These are phyloP conservation scores for Keithomyces neogunnii DNA, from an alignment of 2,329 filamentous ascomycete genomes.

Conservation along the genomic window DNA sequence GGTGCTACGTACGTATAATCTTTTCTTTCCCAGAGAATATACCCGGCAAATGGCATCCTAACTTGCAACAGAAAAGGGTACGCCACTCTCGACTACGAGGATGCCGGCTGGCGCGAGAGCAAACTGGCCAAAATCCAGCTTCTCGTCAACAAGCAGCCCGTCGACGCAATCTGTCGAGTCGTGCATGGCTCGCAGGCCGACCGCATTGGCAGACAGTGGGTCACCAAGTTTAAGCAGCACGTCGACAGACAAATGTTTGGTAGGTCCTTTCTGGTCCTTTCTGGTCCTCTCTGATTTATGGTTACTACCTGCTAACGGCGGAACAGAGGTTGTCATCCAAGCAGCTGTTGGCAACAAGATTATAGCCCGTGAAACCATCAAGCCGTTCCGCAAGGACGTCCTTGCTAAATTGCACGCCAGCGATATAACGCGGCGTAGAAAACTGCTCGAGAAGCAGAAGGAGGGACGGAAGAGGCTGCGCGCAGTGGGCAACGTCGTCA, in stretches of 20 bases:
- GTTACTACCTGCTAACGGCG: background rate
- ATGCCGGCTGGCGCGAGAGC: slow-evolving; percentile 76
- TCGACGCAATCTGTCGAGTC: slow-evolving; percentile 89
- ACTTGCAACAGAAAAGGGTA: slow-evolving; percentile 63
- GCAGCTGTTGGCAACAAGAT: slow-evolving; percentile 76
- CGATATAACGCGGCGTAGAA: slow-evolving; percentile 73
- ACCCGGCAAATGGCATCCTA: background rate
- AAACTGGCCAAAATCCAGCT: slow-evolving; percentile 84
- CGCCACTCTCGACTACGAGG: slow-evolving; percentile 92
- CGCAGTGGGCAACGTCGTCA: slow-evolving; percentile 83
- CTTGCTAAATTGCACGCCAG: slow-evolving; percentile 86
- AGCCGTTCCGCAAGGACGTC: slow-evolving; percentile 94
- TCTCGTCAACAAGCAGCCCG: slow-evolving; percentile 84
- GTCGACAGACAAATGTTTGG: slow-evolving; percentile 91
- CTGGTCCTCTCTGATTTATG: background rate
- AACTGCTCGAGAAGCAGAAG: slow-evolving; percentile 94
- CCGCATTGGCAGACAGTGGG: slow-evolving; percentile 77
- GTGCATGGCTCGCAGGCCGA: slow-evolving; percentile 77
- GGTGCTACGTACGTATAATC: slow-evolving; percentile 53
- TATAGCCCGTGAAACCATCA: slow-evolving; percentile 87
- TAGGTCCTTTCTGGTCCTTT: slow-evolving; percentile 15
- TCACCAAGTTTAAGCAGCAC: slow-evolving; percentile 92
- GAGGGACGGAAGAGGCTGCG: slow-evolving; percentile 83
- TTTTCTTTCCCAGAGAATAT: background rate
- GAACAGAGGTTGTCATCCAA: slow-evolving; percentile 78